Percentiles rank a stretch among this genome's conserved stretches.
phyloP scores from a whole-genome alignment of 2,329 filamentous ascomycete species.

The Trichoderma koningiopsis region DNA sequence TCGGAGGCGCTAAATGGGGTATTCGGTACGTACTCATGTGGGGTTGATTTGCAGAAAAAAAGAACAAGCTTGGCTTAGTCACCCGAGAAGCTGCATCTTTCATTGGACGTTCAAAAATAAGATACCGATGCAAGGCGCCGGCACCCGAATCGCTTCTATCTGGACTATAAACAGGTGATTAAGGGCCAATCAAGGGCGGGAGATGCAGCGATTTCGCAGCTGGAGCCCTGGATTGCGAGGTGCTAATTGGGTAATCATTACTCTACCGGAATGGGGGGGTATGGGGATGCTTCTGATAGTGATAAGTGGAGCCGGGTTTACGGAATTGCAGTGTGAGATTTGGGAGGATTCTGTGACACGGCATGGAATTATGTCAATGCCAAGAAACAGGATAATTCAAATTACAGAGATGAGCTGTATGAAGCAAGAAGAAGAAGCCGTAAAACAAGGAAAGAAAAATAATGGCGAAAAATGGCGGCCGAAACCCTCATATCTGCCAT shows the following conservation, averaged over 20 bases:
- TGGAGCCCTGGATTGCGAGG: neutral
- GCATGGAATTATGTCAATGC: neutral
- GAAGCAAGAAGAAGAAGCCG: neutral
- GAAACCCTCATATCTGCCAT: neutral
- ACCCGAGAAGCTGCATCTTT: neutral
- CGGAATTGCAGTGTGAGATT: neutral
- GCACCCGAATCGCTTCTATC: neutral
- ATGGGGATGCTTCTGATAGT: neutral
- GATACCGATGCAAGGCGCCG: slow-evolving; percentile 21
- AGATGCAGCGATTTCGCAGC: neutral
- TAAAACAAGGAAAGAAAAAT: neutral
- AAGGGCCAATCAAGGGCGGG: neutral
- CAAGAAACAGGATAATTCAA: neutral
- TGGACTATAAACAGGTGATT: neutral
- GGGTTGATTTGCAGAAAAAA: neutral
- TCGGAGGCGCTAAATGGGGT: slow-evolving; percentile 18
- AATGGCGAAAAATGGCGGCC: neutral
- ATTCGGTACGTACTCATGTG: neutral
- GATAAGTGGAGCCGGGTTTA: neutral
- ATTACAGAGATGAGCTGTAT: neutral
- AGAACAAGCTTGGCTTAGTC: slow-evolving; percentile 10
- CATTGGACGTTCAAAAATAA: neutral
- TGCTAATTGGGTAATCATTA: slow-evolving; percentile 22
- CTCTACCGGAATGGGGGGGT: neutral
- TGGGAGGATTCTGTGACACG: neutral